Evolutionary conservation across 2,329 filamentous ascomycete genomes (phyloP), one percentile per base, ranked within the genome.

Genomic region (Epichloe baconii): DNA sequence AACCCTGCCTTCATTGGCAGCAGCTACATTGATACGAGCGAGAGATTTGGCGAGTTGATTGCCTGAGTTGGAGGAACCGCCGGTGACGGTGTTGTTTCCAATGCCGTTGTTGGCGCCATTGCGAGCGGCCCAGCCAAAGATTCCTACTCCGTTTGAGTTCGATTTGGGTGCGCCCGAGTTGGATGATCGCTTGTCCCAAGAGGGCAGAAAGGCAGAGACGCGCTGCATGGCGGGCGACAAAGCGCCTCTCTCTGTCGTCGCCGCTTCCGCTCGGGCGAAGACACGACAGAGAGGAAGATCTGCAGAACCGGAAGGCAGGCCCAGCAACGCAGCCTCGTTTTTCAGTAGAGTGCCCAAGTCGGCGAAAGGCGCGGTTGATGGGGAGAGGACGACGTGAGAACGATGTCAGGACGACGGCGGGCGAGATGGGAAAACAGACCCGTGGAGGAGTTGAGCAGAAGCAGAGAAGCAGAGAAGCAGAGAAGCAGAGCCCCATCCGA

Each of bases 71-170:
- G 15, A 47, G 21, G 37, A 5, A 17, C 26, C 11, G 44, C 26
- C 14, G 26, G 10, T 7, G 34, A 14, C 17, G 45, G 11, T 48
- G 40, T 26, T 55, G 37, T 51, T 49, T 21, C 58, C 55, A 17
- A 57, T 53, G 23, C 55, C 52, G 42, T 54, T 62, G 49, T 58
- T 53, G 17, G 49, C 52, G 47, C 38, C 79, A 74, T 53, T 82
- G 79, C 54, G 73, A 64, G 65, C 68, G 57, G 71, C 66, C 71
- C 72, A 74, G 47, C 68, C 67, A 53, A 73, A 73, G 35, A 74
- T 62, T 55, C 61, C 56, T 26, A 19, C 48, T 37, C 48, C 48
- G 14, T 21, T 36, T 8, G 48, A 17, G 46, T 56, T 51, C 42
- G 59, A 55, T 53, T 63, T 64, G 53, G 59, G 58, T 51, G 56